A percentile compares a stretch with the other conserved stretches of the same genome.
Evolutionary conservation across 164 flowering plant species (phyloP).

Genomic region (Nymphaea colorata): DNA sequence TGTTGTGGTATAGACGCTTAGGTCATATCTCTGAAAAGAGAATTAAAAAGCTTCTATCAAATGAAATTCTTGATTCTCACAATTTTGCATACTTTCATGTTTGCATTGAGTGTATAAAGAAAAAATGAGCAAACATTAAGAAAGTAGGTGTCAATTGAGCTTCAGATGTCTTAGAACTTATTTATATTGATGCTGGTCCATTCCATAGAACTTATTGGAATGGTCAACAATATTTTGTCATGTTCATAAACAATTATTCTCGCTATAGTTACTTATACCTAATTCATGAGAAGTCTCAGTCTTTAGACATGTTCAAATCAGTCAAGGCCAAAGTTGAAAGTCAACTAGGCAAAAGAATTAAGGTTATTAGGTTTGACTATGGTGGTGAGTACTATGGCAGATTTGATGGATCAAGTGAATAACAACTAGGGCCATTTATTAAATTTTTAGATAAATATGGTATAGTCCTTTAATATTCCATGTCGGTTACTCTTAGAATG

Average conservation of each 20-base stretch:
- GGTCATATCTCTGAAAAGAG: constrained; percentile 2
- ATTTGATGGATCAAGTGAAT: not conserved
- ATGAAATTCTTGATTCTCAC: not conserved
- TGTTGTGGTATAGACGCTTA: not conserved
- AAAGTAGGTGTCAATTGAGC: not conserved
- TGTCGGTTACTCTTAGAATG: not conserved
- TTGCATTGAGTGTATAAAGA: constrained; percentile 1
- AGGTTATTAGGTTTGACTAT: not conserved
- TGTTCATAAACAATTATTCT: not conserved
- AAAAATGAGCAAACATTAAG: not conserved
- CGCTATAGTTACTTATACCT: not conserved
- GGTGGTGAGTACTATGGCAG: constrained; percentile 2
- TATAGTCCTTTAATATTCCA: not conserved
- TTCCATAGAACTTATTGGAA: not conserved
- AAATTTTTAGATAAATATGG: not conserved
- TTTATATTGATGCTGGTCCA: not conserved
- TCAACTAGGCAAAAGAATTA: not conserved
- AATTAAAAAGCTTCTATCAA: not conserved
- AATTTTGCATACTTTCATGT: not conserved
- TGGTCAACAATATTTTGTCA: constrained; percentile 1
- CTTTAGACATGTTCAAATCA: not conserved
- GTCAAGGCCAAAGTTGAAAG: not conserved
- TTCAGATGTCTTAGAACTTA: not conserved
- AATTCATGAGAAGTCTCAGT: not conserved
- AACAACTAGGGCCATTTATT: not conserved